These are phyloP conservation scores for Inga oerstediana DNA, from an alignment of 306 rosid genomes.

Conservation along the genomic window DNA sequence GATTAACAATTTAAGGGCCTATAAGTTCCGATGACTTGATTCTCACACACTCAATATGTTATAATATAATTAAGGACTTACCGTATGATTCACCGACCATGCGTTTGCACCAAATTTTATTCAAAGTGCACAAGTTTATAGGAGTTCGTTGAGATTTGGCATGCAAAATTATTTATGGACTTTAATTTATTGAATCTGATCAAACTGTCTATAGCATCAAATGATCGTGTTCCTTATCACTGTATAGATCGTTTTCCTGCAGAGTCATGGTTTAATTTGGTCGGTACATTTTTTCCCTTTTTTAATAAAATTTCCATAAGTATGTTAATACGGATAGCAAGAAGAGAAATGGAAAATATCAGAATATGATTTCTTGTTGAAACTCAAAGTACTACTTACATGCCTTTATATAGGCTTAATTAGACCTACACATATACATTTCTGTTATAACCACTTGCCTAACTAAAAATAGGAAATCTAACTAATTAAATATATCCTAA, in stretches of 20 bases:
- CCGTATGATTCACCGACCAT: background rate
- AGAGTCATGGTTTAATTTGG: background rate
- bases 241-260: background rate
- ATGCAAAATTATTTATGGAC: background rate
- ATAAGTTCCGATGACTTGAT: background rate
- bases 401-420: no score
- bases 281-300: background rate
- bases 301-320: no score
- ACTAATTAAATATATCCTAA: no score
- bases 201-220: background rate
- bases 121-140: background rate
- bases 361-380: no score
- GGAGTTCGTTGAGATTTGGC: background rate
- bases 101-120: background rate
- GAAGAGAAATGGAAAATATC: no score
- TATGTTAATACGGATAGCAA: no score
- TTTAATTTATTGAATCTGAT: background rate
- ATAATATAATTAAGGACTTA: no score
- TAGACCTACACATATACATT: no score
- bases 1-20: slow-evolving; percentile 1
- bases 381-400: no score
- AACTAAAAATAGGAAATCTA: no score
- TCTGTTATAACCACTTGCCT: no score
- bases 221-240: no score
- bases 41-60: background rate